phyloP scores from a whole-genome alignment of 768 basidiomycete species.

The Pilatotrama ljubarskyi region DNA sequence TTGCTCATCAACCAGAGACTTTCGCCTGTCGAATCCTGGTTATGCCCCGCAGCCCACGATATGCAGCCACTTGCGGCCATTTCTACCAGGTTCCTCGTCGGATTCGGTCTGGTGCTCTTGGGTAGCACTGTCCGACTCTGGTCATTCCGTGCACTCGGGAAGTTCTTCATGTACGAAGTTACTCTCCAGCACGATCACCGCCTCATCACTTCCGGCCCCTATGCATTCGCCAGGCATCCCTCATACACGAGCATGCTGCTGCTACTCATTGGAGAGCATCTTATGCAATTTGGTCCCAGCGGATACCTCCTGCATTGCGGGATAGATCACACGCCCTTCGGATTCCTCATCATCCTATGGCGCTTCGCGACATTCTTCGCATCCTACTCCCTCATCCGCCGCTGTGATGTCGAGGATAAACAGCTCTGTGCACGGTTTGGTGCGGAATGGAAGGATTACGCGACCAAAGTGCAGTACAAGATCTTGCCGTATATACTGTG shows the following conservation, averaged over 20 bases:
- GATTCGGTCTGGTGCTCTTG: not conserved
- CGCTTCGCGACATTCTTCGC: not conserved
- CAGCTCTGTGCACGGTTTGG: conserved; percentile 26
- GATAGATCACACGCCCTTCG: not conserved
- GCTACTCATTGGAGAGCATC: conserved; percentile 8
- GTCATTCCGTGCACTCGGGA: conserved; percentile 10
- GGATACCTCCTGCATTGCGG: conserved; percentile 3
- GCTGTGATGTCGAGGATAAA: conserved; percentile 27
- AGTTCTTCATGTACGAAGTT: conserved; percentile 20
- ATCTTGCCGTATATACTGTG: conserved; percentile 26
- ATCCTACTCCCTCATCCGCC: not conserved
- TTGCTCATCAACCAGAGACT: too few relatives aligned
- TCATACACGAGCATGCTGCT: conserved; percentile 16
- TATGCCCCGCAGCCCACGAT: too few relatives aligned
- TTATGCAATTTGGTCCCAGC: not conserved
- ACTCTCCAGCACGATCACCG: conserved; percentile 11
- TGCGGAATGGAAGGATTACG: conserved; percentile 26
- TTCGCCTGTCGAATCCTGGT: not conserved
- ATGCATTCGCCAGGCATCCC: conserved; percentile 22
- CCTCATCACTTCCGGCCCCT: conserved; percentile 19
- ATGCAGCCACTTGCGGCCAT: too few relatives aligned
- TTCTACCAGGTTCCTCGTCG: not conserved
- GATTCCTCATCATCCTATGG: not conserved
- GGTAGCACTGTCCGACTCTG: not conserved
- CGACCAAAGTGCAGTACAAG: conserved; percentile 18